phyloP scores from a whole-genome alignment of 768 basidiomycete species.

The Boletus rufocinnamomeus region DNA sequence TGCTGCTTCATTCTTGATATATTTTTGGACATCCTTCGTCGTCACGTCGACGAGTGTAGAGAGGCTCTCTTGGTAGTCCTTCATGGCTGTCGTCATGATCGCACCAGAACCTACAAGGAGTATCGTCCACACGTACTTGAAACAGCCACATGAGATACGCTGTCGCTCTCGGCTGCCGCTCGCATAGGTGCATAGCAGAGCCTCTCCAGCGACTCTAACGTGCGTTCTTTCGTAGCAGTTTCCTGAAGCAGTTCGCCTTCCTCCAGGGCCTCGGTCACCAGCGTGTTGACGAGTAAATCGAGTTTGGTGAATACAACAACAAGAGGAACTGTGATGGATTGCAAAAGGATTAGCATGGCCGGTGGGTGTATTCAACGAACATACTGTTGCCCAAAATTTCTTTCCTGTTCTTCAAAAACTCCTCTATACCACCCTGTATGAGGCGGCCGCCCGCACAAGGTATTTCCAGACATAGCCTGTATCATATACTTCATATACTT shows the following conservation, averaged over 20 bases:
- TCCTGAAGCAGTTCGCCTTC: not conserved
- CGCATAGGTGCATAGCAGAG: not conserved
- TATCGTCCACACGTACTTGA: constrained; percentile 1
- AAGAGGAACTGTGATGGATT: constrained; percentile 1
- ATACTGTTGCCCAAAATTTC: constrained; percentile 10
- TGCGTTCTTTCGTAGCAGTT: not conserved
- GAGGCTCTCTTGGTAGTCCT: not conserved
- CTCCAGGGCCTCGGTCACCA: not conserved
- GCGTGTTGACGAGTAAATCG: not conserved
- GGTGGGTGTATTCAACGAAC: not conserved
- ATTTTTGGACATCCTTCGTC: not conserved
- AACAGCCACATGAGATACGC: not conserved
- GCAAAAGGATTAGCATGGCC: not conserved
- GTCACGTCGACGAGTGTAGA: not conserved
- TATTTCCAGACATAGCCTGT: constrained; percentile 4
- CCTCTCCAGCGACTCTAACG: not conserved
- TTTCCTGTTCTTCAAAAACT: constrained; percentile 3
- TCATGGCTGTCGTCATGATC: not conserved
- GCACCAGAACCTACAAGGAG: not conserved
- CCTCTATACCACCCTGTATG: constrained; percentile 2
- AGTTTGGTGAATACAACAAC: constrained; percentile 11
- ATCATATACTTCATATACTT: too few species aligned
- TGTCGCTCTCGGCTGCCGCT: not conserved
- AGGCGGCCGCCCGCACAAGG: not conserved
- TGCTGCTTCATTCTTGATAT: not conserved